Evolutionary conservation across 306 rosid species (phyloP), one percentile per base, ranked within the genome.

Genomic region (Quercus rubra): DNA sequence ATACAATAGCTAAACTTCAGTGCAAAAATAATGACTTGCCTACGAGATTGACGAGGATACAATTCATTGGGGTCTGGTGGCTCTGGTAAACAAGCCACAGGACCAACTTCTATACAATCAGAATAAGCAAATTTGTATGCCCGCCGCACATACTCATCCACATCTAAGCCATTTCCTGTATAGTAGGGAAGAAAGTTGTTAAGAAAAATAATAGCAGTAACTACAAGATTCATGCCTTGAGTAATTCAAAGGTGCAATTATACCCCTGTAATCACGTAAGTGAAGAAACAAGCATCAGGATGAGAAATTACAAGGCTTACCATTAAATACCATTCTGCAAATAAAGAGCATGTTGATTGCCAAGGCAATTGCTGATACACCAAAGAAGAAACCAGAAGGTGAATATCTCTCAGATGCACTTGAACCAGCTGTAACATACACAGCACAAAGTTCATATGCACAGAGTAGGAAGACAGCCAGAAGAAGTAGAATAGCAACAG

Each of bases 311-410:
- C 31, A 78, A 76, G 21, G 68, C 81, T 73, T 93, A 96, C 99
- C 99, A 86, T 96, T 91, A 81, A 96, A 96, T 77, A 96, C 93
- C 96, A 96, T 96, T 78, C 99, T 88, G 88, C 98, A 96, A 76
- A 96, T 96, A 82, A 96, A 93, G 84, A 96, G 93, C 99, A 96
- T 96, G 96, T 96, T 96, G 90, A 96, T 93, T 15, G 99, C 99
- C 81, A 96, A 88, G 85, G 99, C 97, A 88, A 96, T 89, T 84
- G 99, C 99, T 71, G 99, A 96, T 81, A 96, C 98, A 69, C 99
- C 99, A 86, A 96, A 96, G 88, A 96, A 96, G 97, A 96, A 96
- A 86, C 99, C 99, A 70, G 99, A 96, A 69, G 99, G 97, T 19
- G 98, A 96, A 87, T 96, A 96, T 63, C 90, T 96, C 85, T 96